A percentile compares a stretch with the other conserved stretches of the same genome.
These are phyloP conservation scores for Penicillium macrosclerotiorum DNA, from an alignment of 495 filamentous ascomycete species.

Conservation along the genomic window DNA sequence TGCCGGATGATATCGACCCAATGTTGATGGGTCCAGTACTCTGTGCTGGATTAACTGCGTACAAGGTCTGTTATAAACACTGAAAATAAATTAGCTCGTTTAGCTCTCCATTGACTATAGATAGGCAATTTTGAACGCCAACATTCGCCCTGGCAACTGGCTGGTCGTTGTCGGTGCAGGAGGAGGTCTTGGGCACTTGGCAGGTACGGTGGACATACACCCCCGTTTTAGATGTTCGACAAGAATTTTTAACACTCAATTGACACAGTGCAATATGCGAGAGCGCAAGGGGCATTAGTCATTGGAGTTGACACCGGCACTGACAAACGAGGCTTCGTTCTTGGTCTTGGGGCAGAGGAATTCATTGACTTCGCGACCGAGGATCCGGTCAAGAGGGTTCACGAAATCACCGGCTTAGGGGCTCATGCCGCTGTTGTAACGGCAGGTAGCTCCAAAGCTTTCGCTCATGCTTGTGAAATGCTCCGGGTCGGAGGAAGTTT, in stretches of 20 bases:
- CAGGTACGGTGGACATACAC: slow-evolving; percentile 34
- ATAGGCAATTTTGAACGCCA: slow-evolving; percentile 41
- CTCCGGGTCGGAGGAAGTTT: slow-evolving; percentile 47
- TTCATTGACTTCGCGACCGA: slow-evolving; percentile 45
- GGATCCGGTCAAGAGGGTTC: slow-evolving; percentile 36
- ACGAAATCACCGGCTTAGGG: slow-evolving; percentile 42
- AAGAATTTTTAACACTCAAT: background rate
- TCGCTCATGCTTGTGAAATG: slow-evolving; percentile 50
- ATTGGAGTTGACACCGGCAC: slow-evolving; percentile 45
- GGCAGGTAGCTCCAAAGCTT: slow-evolving; percentile 44
- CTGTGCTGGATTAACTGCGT: slow-evolving; percentile 43
- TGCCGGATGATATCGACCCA: slow-evolving; percentile 47
- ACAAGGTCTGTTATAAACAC: slow-evolving; percentile 21
- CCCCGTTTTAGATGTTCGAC: background rate
- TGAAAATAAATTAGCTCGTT: background rate
- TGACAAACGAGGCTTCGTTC: slow-evolving; percentile 44
- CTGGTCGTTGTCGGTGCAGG: slow-evolving; percentile 50
- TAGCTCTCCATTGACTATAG: background rate
- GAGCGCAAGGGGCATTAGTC: slow-evolving; percentile 42
- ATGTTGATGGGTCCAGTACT: slow-evolving; percentile 42
- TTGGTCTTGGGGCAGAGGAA: slow-evolving; percentile 36
- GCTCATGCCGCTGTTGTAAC: slow-evolving; percentile 45
- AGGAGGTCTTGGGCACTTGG: slow-evolving; percentile 48
- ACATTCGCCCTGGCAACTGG: slow-evolving; percentile 41
- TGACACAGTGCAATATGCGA: slow-evolving; percentile 46